These are phyloP conservation scores for Croton setiger DNA, from an alignment of 441 rosid species.

Conservation along the genomic window DNA sequence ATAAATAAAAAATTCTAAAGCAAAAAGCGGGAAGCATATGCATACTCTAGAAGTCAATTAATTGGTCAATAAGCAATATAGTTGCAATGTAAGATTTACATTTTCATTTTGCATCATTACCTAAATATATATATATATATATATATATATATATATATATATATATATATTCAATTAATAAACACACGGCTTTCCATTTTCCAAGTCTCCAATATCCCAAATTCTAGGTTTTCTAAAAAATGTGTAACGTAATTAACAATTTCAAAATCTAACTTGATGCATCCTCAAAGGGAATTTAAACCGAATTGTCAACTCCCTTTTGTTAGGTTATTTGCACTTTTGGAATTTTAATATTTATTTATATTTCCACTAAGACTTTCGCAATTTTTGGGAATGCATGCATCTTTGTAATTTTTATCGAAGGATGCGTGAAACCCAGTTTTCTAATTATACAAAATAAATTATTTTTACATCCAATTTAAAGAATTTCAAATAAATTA, in stretches of 20 bases:
- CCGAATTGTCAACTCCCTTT: conserved; percentile 17
- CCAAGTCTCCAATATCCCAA: not conserved
- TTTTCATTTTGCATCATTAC: not conserved
- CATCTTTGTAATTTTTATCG: too few species aligned
- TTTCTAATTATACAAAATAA: too few species aligned
- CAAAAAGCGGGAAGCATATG: too few species aligned
- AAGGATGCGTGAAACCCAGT: too few species aligned
- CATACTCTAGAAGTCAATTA: too few species aligned
- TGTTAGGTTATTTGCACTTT: conserved; percentile 7
- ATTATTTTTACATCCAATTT: too few species aligned
- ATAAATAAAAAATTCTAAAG: too few species aligned
- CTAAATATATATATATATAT: not conserved
- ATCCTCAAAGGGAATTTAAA: conserved; percentile 14
- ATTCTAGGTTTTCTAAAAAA: not conserved
- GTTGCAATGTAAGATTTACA: not conserved
- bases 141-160: not conserved
- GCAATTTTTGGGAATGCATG: too few species aligned
- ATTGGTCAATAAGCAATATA: too few species aligned
- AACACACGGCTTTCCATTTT: not conserved
- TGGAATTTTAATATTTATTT: not conserved
- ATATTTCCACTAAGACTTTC: not conserved
- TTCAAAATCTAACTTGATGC: conserved; percentile 10
- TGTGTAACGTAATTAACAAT: not conserved
- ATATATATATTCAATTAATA: too few species aligned
- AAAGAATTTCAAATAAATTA: too few species aligned